Conservation (phyloP, 2,329 filamentous ascomycete species). For the Aspergillus proliferans region DNA sequence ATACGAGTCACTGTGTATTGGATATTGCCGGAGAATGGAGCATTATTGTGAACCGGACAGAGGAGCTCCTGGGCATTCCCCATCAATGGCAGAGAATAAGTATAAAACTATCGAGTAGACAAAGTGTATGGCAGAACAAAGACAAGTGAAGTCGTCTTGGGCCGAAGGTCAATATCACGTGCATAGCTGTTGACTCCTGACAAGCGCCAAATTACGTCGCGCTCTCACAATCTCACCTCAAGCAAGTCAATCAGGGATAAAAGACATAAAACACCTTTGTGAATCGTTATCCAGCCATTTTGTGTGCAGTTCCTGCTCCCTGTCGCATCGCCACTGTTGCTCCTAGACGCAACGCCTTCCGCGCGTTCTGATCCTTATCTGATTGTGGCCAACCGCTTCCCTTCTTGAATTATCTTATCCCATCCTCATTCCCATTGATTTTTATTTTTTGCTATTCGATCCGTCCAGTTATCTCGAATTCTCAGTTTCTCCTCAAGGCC, state of each 20-base stretch:
- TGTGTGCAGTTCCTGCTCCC: neutral
- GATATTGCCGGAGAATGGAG: neutral
- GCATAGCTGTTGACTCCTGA: neutral
- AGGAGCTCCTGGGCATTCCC: neutral
- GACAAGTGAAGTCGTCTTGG: neutral
- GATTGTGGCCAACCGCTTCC: neutral
- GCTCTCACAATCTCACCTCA: neutral
- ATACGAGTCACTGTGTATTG: neutral
- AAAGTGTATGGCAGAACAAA: neutral
- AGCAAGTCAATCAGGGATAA: neutral
- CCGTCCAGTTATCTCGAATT: neutral
- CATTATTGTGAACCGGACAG: neutral
- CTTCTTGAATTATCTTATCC: neutral
- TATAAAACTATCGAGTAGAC: no score
- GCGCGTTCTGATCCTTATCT: neutral
- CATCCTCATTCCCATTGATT: neutral
- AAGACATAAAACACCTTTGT: neutral
- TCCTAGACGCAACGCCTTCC: neutral
- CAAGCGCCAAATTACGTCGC: neutral
- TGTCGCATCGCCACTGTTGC: neutral
- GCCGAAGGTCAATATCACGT: neutral
- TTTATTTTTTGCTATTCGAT: neutral
- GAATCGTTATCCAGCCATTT: neutral
- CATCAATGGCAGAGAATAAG: neutral
- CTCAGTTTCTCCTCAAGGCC: neutral